phyloP scores from a whole-genome alignment of 2,329 filamentous ascomycete species.

The Stemphylium lycopersici region DNA sequence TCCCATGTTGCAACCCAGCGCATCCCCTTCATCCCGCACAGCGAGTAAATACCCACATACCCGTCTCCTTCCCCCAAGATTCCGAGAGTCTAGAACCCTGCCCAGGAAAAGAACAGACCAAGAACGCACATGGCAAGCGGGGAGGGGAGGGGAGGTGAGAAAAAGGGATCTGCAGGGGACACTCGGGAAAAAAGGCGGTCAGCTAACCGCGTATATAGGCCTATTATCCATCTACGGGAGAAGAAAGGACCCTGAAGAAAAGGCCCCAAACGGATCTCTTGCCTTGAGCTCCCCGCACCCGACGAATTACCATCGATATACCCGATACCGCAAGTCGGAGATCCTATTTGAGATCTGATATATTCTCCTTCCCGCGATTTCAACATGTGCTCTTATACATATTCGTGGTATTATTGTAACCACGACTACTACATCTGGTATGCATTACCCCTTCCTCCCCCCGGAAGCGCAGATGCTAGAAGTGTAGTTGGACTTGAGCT shows the following conservation, averaged over 20 bases:
- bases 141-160: not conserved
- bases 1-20: too few species aligned
- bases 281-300: too few species aligned
- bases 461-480: not conserved
- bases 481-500: not conserved
- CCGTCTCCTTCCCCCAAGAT: too few species aligned
- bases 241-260: too few species aligned
- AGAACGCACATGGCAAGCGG: not conserved
- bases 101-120: not conserved
- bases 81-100: not conserved
- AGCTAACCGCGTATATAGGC: conserved; percentile 11
- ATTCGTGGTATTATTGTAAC: conserved; percentile 57
- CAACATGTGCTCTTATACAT: conserved; percentile 55
- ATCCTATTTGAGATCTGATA: not conserved
- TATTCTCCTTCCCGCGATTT: too few species aligned
- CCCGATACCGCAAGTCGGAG: not conserved
- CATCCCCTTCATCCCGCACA: too few species aligned
- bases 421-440: conserved; percentile 57
- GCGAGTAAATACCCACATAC: not conserved
- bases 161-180: not conserved
- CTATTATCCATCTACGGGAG: too few species aligned
- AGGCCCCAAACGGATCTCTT: too few species aligned
- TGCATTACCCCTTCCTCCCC: not conserved
- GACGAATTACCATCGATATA: not conserved
- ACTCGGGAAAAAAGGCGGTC: conserved; percentile 8